Evolutionary conservation across 2,329 filamentous ascomycete species (phyloP).

Genomic region (Trichoderma citrinoviride): DNA sequence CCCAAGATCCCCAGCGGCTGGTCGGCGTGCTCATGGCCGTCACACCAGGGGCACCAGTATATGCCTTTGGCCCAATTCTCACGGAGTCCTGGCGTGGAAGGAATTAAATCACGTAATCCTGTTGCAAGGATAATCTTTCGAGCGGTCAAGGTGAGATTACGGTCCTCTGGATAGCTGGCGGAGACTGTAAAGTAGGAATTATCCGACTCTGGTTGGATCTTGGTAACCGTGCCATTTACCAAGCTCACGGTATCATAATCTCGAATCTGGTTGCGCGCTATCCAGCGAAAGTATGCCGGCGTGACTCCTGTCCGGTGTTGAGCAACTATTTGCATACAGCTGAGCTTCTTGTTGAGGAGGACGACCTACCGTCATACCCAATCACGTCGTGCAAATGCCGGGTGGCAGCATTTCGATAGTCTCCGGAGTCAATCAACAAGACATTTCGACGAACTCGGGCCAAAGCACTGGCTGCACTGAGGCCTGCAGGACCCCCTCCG

Average conservation of each 20-base stretch:
- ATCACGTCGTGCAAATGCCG: slow-evolving; percentile 61
- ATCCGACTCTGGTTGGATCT: slow-evolving; percentile 39
- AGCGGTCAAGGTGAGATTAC: slow-evolving; percentile 40
- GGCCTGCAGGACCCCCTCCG: slow-evolving; percentile 56
- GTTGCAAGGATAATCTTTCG: slow-evolving; percentile 58
- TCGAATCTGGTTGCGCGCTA: slow-evolving; percentile 52
- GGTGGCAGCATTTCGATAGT: slow-evolving; percentile 57
- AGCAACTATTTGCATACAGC: neutral
- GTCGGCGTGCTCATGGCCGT: slow-evolving; percentile 60
- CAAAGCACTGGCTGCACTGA: slow-evolving; percentile 55
- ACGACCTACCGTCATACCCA: slow-evolving; percentile 53
- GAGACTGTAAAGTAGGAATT: slow-evolving; percentile 48
- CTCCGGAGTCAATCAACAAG: slow-evolving; percentile 56
- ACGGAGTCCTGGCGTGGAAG: slow-evolving; percentile 51
- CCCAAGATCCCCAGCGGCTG: slow-evolving; percentile 55
- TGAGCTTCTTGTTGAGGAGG: neutral
- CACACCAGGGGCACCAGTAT: slow-evolving; percentile 65
- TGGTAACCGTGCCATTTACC: slow-evolving; percentile 52
- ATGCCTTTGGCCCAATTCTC: slow-evolving; percentile 59
- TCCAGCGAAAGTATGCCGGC: slow-evolving; percentile 52
- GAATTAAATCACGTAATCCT: slow-evolving; percentile 54
- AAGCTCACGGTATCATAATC: slow-evolving; percentile 50
- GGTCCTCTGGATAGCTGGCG: slow-evolving; percentile 23
- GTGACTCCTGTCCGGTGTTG: slow-evolving; percentile 44
- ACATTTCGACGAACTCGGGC: slow-evolving; percentile 55